A percentile compares a stretch with the other conserved stretches of the same genome.
These are phyloP conservation scores for Byssoonygena ceratinophila DNA, from an alignment of 2,329 filamentous ascomycete genomes.

Conservation along the genomic window DNA sequence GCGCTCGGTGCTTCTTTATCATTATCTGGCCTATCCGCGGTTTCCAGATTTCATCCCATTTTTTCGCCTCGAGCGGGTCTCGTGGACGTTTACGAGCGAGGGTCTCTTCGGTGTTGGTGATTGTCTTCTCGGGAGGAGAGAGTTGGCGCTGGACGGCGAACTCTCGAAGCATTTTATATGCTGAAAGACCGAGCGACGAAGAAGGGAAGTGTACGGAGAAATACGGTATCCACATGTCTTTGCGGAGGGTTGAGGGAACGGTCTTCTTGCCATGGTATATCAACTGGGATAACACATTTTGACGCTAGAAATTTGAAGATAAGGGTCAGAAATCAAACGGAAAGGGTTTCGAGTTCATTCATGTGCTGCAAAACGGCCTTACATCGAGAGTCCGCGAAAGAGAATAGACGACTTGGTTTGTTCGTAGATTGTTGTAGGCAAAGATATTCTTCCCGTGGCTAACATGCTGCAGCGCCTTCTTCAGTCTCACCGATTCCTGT, in stretches of 20 bases:
- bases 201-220: conserved; percentile 48
- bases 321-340: no score
- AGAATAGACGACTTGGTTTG: conserved; percentile 56
- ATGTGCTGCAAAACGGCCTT: conserved; percentile 18
- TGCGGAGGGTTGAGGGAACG: conserved; percentile 47
- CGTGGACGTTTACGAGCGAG: conserved; percentile 32
- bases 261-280: conserved; percentile 56
- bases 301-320: conserved; percentile 42
- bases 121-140: conserved; percentile 37
- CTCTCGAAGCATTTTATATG: conserved; percentile 50
- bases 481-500: conserved; percentile 32
- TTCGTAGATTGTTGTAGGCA: conserved; percentile 51
- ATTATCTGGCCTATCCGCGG: conserved; percentile 36
- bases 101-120: conserved; percentile 37
- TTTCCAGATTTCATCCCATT: conserved; percentile 32
- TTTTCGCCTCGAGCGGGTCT: conserved; percentile 31
- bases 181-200: conserved; percentile 41
- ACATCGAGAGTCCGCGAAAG: conserved; percentile 48
- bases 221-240: conserved; percentile 53
- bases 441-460: conserved; percentile 51
- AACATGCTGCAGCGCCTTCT: conserved; percentile 39
- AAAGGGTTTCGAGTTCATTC: no score
- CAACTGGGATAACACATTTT: conserved; percentile 46
- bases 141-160: conserved; percentile 50
- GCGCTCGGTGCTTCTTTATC: conserved; percentile 42